Conservation (phyloP, 345 rosid genomes). For the Clarkia xantiana region DNA sequence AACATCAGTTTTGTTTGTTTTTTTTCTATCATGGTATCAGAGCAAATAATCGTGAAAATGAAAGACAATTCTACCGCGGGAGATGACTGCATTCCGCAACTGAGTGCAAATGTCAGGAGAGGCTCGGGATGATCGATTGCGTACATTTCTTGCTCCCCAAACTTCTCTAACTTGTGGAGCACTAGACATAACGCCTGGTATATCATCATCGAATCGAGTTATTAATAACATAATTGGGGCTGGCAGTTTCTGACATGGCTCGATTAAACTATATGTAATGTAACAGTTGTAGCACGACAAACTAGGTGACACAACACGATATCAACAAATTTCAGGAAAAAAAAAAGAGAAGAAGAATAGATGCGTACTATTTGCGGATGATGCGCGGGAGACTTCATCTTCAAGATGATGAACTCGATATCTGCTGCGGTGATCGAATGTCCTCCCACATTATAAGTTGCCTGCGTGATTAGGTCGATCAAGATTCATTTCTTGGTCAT, state of each 20-base stretch:
- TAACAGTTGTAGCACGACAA: too few species aligned
- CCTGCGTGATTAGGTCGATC: conserved; percentile 22
- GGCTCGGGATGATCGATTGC: conserved; percentile 47
- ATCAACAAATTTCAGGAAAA: too few species aligned
- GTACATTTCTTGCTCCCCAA: conserved; percentile 32
- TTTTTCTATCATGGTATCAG: not conserved
- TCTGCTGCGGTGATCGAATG: conserved; percentile 40
- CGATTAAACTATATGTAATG: too few species aligned
- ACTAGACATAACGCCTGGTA: conserved; percentile 47
- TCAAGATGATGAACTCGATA: conserved; percentile 39
- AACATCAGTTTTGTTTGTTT: not conserved
- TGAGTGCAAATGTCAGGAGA: conserved; percentile 41
- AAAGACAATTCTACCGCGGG: conserved; percentile 40
- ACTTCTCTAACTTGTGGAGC: conserved; percentile 38
- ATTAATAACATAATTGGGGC: too few species aligned
- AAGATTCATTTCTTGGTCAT: not conserved
- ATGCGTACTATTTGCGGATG: conserved; percentile 45
- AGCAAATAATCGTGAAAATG: not conserved
- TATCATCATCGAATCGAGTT: too few species aligned
- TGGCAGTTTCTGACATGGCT: too few species aligned
- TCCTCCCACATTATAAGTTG: conserved; percentile 50
- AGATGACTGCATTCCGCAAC: conserved; percentile 52
- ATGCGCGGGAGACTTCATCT: conserved; percentile 47
- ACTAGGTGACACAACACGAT: too few species aligned
- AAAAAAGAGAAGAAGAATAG: too few species aligned